These are phyloP conservation scores for Bipolaris zeicola DNA, from an alignment of 2,329 filamentous ascomycete species.

Conservation along the genomic window DNA sequence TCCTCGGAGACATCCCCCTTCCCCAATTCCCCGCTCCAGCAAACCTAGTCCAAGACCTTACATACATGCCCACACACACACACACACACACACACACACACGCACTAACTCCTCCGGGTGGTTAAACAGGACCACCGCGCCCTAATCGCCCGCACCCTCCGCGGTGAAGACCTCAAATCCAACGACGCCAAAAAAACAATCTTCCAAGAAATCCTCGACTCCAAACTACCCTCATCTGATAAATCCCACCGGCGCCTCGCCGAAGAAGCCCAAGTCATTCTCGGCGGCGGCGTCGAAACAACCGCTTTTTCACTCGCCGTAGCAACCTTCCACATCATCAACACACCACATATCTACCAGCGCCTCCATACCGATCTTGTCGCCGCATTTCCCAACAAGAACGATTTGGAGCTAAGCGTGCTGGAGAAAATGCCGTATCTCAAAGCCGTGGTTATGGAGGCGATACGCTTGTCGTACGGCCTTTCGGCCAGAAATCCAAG, in stretches of 20 bases:
- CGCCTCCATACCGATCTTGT: constrained; percentile 41
- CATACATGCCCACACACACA: neutral
- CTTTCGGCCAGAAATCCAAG: constrained; percentile 48
- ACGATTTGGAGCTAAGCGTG: constrained; percentile 27
- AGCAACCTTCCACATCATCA: constrained; percentile 43
- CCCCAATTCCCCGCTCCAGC: too few relatives aligned
- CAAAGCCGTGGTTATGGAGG: constrained; percentile 33
- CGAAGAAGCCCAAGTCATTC: constrained; percentile 48
- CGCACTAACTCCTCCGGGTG: neutral
- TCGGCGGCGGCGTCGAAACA: constrained; percentile 50
- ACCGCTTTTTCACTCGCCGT: constrained; percentile 42
- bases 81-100: neutral
- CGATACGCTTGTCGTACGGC: constrained; percentile 47
- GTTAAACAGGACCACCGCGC: constrained; percentile 7
- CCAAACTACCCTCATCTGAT: constrained; percentile 39
- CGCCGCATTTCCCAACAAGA: constrained; percentile 33
- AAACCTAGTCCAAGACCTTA: too few relatives aligned
- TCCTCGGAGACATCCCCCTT: too few relatives aligned
- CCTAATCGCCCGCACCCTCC: constrained; percentile 34
- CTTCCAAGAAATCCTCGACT: constrained; percentile 42
- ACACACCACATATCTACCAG: constrained; percentile 37
- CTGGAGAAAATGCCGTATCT: constrained; percentile 22
- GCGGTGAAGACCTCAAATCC: constrained; percentile 36
- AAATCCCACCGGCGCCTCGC: constrained; percentile 47
- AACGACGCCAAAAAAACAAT: constrained; percentile 44